Percentiles rank a stretch among this genome's conserved stretches.
Conservation (phyloP, 345 rosid genomes). For the Boechera retrofracta region DNA sequence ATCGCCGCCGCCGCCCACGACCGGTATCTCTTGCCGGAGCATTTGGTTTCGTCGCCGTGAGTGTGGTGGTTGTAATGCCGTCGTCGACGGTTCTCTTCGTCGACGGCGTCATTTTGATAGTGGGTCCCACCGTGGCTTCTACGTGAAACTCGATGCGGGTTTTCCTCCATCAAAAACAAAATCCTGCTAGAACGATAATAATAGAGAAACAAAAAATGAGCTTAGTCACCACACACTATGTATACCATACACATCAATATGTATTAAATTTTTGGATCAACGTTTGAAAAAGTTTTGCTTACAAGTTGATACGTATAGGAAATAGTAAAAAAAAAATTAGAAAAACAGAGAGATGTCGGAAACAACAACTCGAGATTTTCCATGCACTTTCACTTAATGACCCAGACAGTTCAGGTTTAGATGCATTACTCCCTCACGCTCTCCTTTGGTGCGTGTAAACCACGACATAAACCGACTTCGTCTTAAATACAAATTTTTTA, state of each 20-base stretch:
- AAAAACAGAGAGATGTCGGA: constrained; percentile 43
- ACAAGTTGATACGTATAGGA: constrained; percentile 49
- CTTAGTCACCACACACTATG: background rate
- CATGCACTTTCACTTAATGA: constrained; percentile 51
- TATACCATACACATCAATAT: background rate
- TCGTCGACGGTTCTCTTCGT: constrained; percentile 30
- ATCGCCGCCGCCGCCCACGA: constrained; percentile 72
- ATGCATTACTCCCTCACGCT: constrained; percentile 31
- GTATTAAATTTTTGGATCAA: constrained; percentile 30
- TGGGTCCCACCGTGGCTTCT: constrained; percentile 38
- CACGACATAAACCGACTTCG: background rate
- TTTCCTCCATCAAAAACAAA: constrained; percentile 51
- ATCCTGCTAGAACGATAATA: background rate
- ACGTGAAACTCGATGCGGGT: constrained; percentile 53
- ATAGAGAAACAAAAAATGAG: background rate
- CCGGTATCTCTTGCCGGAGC: constrained; percentile 69
- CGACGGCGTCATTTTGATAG: constrained; percentile 30
- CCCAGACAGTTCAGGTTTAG: constrained; percentile 38
- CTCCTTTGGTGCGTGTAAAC: constrained; percentile 10
- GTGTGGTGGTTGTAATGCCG: constrained; percentile 39
- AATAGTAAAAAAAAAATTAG: constrained; percentile 27
- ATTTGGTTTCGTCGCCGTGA: constrained; percentile 49
- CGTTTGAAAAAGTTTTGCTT: constrained; percentile 32
- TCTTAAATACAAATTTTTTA: too few species aligned
- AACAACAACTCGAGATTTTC: constrained; percentile 50